Evolutionary conservation across 331 rosid species (phyloP).

Genomic region (Spiraea crenata): DNA sequence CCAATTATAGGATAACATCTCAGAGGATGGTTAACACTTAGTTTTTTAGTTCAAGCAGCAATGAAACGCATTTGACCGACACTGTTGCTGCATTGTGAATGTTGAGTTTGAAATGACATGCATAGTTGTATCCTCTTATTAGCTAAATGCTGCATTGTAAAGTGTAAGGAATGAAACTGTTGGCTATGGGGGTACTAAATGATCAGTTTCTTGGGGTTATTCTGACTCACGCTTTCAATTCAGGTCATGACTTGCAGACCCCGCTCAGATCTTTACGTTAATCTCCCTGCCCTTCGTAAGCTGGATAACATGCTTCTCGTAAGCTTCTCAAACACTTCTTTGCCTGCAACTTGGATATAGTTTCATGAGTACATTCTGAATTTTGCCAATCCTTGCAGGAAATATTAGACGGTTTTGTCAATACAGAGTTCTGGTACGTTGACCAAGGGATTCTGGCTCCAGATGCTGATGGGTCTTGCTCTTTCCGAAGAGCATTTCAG

Average conservation of each 20-base stretch:
- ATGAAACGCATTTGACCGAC: neutral
- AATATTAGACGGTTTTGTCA: slow-evolving; percentile 66
- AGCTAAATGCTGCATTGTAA: neutral
- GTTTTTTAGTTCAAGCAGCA: neutral
- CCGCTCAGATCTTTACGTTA: slow-evolving; percentile 87
- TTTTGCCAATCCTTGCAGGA: slow-evolving; percentile 47
- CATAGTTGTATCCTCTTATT: neutral
- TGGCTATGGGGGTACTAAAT: neutral
- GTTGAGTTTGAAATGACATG: neutral
- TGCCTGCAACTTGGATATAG: slow-evolving; percentile 3
- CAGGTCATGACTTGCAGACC: slow-evolving; percentile 96
- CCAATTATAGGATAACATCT: neutral
- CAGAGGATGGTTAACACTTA: neutral
- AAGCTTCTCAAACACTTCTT: slow-evolving; percentile 37
- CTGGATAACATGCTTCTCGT: slow-evolving; percentile 97
- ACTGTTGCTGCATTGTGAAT: slow-evolving; percentile 2
- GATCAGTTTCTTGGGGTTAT: neutral
- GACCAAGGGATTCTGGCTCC: slow-evolving; percentile 83
- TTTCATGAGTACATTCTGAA: slow-evolving; percentile 26
- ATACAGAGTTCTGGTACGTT: slow-evolving; percentile 89
- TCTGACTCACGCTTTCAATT: slow-evolving; percentile 12
- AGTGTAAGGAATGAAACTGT: neutral
- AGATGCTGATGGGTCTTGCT: slow-evolving; percentile 62
- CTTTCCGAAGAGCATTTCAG: slow-evolving; percentile 65
- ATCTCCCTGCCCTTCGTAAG: slow-evolving; percentile 91